Conservation (phyloP, 306 rosid genomes). For the Cyamopsis tetragonoloba region DNA sequence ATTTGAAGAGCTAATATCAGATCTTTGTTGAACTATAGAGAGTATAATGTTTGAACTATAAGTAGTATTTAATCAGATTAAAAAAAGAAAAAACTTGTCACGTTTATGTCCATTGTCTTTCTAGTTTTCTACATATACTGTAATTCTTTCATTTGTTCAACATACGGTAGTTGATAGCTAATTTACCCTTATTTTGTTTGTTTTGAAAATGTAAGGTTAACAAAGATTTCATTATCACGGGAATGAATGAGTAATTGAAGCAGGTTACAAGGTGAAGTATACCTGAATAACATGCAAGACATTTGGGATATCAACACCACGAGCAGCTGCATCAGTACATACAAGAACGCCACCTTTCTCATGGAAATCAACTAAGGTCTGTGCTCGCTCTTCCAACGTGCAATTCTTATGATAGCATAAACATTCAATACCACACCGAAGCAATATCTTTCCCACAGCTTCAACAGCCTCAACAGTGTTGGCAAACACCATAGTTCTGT, state of each 20-base stretch:
- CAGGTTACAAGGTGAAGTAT: constrained; percentile 21
- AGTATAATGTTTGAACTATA: too few relatives aligned
- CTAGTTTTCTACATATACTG: neutral
- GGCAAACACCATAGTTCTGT: constrained; percentile 84
- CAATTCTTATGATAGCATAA: constrained; percentile 77
- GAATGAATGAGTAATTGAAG: constrained; percentile 1
- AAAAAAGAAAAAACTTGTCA: neutral
- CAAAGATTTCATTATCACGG: neutral
- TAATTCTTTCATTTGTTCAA: neutral
- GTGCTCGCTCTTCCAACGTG: constrained; percentile 83
- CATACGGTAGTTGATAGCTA: neutral
- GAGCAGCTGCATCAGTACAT: constrained; percentile 96
- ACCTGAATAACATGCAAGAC: constrained; percentile 94
- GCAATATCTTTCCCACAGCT: constrained; percentile 74
- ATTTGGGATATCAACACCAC: constrained; percentile 89
- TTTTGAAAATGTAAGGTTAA: neutral
- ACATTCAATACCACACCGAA: constrained; percentile 59
- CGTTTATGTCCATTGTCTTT: neutral
- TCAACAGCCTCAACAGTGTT: constrained; percentile 93
- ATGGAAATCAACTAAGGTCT: constrained; percentile 61
- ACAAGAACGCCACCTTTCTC: constrained; percentile 91
- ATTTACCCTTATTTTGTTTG: neutral
- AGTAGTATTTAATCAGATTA: neutral
- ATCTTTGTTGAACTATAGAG: neutral
- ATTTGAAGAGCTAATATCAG: neutral